Percentiles rank a stretch among this genome's conserved stretches.
Evolutionary conservation across 2,329 filamentous ascomycete species (phyloP).

Genomic region (Alternaria sp.): DNA sequence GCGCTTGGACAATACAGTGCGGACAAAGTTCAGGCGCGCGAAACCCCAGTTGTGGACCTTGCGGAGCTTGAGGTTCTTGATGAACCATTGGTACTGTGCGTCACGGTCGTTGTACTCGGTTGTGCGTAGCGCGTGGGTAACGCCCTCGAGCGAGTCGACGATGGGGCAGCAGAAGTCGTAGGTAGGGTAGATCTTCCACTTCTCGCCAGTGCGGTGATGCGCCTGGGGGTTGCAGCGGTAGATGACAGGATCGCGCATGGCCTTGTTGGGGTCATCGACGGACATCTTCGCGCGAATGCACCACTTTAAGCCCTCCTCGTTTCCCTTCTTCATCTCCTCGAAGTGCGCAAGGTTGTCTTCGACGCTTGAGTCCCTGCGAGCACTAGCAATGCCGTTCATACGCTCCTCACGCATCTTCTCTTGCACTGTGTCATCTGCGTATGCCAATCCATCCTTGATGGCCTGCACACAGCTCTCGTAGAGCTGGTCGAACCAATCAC

Average conservation of each 20-base stretch:
- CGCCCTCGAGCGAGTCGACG: constrained; percentile 80
- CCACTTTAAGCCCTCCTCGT: constrained; percentile 80
- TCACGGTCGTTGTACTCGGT: constrained; percentile 91
- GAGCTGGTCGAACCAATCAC: constrained; percentile 93
- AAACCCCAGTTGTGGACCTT: constrained; percentile 88
- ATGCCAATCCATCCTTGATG: constrained; percentile 87
- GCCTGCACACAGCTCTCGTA: constrained; percentile 86
- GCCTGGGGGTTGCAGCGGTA: constrained; percentile 84
- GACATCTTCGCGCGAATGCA: constrained; percentile 97
- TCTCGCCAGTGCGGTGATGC: constrained; percentile 80
- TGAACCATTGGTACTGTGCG: constrained; percentile 87
- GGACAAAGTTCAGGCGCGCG: constrained; percentile 83
- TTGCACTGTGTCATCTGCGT: constrained; percentile 92
- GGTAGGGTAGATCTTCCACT: constrained; percentile 87
- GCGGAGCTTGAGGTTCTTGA: constrained; percentile 76
- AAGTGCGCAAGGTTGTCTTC: constrained; percentile 89
- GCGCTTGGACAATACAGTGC: constrained; percentile 83
- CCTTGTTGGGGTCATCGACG: constrained; percentile 91
- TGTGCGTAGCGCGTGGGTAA: constrained; percentile 83
- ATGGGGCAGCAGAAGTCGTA: constrained; percentile 89
- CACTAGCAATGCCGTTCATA: constrained; percentile 83
- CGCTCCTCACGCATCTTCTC: constrained; percentile 88
- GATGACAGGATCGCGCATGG: constrained; percentile 95
- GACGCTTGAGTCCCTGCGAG: constrained; percentile 77
- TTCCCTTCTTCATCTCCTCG: constrained; percentile 91